These are phyloP conservation scores for Geosiphon pyriformis DNA, from an alignment of 192 early-diverging fungal species.

Conservation along the genomic window DNA sequence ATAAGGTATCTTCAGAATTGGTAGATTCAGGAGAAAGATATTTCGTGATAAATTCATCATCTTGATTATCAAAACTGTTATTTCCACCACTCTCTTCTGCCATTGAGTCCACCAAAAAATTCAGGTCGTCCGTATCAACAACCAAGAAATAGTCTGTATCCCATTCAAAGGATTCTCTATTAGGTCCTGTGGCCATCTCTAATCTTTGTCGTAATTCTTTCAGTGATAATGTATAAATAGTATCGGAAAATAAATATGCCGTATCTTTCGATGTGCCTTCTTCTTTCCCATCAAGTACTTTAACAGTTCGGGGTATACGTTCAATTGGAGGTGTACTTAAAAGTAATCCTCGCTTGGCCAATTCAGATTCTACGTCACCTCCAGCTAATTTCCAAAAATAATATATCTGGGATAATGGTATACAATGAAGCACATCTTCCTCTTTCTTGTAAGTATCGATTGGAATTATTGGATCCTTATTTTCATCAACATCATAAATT, in stretches of 20 bases:
- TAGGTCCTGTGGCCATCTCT: conserved; percentile 33
- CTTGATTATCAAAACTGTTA: conserved; percentile 28
- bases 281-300: conserved; percentile 36
- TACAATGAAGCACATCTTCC: conserved; percentile 29
- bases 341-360: conserved; percentile 41
- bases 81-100: conserved; percentile 19
- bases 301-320: conserved; percentile 42
- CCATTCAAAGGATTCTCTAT: conserved; percentile 46
- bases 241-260: conserved; percentile 48
- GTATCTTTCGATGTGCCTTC: conserved; percentile 29
- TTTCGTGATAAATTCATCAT: conserved; percentile 28
- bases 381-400: conserved; percentile 63
- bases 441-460: neutral
- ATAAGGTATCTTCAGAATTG: neutral
- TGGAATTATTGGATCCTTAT: conserved; percentile 26
- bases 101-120: conserved; percentile 44
- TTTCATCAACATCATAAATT: conserved; percentile 32
- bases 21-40: neutral
- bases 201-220: conserved; percentile 46
- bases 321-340: conserved; percentile 50
- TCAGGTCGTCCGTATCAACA: conserved; percentile 53
- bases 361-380: conserved; percentile 55
- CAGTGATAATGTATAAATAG: conserved; percentile 38
- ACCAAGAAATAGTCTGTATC: conserved; percentile 53
- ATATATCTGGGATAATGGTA: conserved; percentile 50